Base-by-base conservation (phyloP, 2,329 filamentous ascomycete genomes). In the Myriangium duriaei region DNA sequence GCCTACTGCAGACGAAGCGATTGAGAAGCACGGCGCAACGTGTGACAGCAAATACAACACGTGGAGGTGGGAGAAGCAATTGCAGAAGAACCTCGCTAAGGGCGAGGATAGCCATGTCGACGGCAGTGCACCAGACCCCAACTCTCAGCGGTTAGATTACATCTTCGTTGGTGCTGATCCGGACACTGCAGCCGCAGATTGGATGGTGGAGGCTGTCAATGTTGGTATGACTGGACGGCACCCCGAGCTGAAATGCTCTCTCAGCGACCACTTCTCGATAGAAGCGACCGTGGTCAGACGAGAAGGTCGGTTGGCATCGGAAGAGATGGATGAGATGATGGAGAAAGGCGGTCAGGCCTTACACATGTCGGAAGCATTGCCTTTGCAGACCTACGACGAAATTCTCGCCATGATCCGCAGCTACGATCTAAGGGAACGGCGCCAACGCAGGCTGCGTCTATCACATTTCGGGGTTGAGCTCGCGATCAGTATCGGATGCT, bases 181-280 rank as follows among this genome's bases (percentile, higher is more conserved):
- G 30, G 47, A 49, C 2, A 42, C 49, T n/a, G 52, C 51, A 12
- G 53, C 53, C 6, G 44, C 52, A 5, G 59, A 60, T 40, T 95
- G 87, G 86, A 64, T 72, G 10, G 75, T 95, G 42, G 69, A 76
- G 42, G 68, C 71, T 5, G 79, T 74, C 3, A 71, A 74, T 34
- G 81, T 98, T 1, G 79, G 80, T 42, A 85, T 95, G 76, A 79
- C 75, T 13, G 72, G 80, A 54, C 77, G 83, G 7, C 87, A 95
- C 58, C 83, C 86, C 0, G 74, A 72, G 1, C 67, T 95, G 1
- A 71, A 76, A 45, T 94, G 86, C 61, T 93, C 85, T 1, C 68
- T 96, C 16, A 95, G 86, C 49, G 88, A 98, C 54, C 91, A 96
- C 57, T 96, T 95, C 57, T 86, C 84, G 14, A 81, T 96, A 37